Percentiles rank a stretch among this genome's conserved stretches.
These are phyloP conservation scores for Sinapis alba DNA, from an alignment of 441 rosid genomes.

Conservation along the genomic window DNA sequence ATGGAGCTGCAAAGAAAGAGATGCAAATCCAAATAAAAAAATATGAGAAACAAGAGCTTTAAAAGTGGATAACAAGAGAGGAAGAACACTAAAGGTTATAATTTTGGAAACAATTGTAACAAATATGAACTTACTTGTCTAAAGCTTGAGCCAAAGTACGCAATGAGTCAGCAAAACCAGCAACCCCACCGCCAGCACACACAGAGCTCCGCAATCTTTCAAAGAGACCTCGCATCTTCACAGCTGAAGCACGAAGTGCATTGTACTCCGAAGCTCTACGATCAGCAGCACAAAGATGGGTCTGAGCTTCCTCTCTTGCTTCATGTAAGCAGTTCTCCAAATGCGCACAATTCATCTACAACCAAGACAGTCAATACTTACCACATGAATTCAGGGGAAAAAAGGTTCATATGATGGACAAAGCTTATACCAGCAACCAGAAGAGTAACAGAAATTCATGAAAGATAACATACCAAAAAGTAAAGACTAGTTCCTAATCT, in stretches of 20 bases:
- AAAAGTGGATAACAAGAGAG: neutral
- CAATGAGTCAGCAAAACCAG: slow-evolving; percentile 79
- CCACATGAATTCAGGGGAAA: neutral
- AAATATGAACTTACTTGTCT: slow-evolving; percentile 68
- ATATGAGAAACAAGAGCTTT: slow-evolving; percentile 16
- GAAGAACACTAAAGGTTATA: neutral
- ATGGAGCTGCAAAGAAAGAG: slow-evolving; percentile 54
- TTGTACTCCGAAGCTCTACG: slow-evolving; percentile 86
- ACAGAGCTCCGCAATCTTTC: slow-evolving; percentile 82
- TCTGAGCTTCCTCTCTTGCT: slow-evolving; percentile 98
- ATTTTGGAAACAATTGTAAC: neutral
- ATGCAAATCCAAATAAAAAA: slow-evolving; percentile 6
- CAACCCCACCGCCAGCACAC: slow-evolving; percentile 62
- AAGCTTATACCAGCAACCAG: slow-evolving; percentile 14
- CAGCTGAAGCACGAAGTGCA: slow-evolving; percentile 86
- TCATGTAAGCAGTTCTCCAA: slow-evolving; percentile 98
- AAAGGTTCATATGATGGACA: neutral
- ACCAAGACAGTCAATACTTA: slow-evolving; percentile 17
- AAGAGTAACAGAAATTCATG: neutral
- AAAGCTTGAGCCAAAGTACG: slow-evolving; percentile 81
- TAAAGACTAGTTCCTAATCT: slow-evolving; percentile 11
- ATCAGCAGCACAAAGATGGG: slow-evolving; percentile 95
- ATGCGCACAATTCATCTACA: slow-evolving; percentile 98
- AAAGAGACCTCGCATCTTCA: slow-evolving; percentile 79
- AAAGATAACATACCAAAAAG: slow-evolving; percentile 9